A percentile compares a stretch with the other conserved stretches of the same genome.
phyloP scores from a whole-genome alignment of 2,329 filamentous ascomycete genomes.

The Pseudogymnoascus sp. region DNA sequence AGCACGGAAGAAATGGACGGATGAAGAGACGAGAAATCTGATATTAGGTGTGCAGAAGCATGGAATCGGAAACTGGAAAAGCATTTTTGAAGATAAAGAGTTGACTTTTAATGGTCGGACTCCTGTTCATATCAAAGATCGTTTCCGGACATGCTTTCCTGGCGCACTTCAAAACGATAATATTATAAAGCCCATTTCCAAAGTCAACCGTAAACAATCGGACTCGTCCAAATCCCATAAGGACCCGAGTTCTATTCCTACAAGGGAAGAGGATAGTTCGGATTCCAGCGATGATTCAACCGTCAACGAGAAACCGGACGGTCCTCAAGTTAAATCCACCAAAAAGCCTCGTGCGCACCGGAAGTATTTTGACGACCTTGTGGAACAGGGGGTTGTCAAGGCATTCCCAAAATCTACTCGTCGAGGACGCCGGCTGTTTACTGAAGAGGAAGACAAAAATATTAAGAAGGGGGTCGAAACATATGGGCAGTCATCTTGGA shows the following conservation, averaged over 20 bases:
- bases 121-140: slow-evolving; percentile 56
- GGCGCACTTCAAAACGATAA: slow-evolving; percentile 34
- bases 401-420: slow-evolving; percentile 56
- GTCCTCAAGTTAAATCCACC: slow-evolving; percentile 35
- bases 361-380: slow-evolving; percentile 48
- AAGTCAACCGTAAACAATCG: slow-evolving; percentile 21
- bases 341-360: slow-evolving; percentile 43
- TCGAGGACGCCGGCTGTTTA: slow-evolving; percentile 52
- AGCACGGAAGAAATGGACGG: slow-evolving; percentile 54
- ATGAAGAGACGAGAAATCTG: slow-evolving; percentile 56
- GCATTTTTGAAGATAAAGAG: slow-evolving; percentile 51
- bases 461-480: slow-evolving; percentile 52
- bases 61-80: slow-evolving; percentile 58
- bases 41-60: slow-evolving; percentile 53
- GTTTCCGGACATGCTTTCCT: slow-evolving; percentile 59
- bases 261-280: slow-evolving; percentile 17
- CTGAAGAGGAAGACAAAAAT: slow-evolving; percentile 53
- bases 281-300: slow-evolving; percentile 11
- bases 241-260: not conserved
- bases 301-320: slow-evolving; percentile 13
- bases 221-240: not conserved
- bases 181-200: slow-evolving; percentile 26
- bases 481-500: slow-evolving; percentile 54
- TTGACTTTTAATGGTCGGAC: slow-evolving; percentile 55
- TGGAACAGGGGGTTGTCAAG: slow-evolving; percentile 50